These are phyloP conservation scores for Candolleomyces eurysporus DNA, from an alignment of 768 basidiomycete genomes.

Conservation along the genomic window DNA sequence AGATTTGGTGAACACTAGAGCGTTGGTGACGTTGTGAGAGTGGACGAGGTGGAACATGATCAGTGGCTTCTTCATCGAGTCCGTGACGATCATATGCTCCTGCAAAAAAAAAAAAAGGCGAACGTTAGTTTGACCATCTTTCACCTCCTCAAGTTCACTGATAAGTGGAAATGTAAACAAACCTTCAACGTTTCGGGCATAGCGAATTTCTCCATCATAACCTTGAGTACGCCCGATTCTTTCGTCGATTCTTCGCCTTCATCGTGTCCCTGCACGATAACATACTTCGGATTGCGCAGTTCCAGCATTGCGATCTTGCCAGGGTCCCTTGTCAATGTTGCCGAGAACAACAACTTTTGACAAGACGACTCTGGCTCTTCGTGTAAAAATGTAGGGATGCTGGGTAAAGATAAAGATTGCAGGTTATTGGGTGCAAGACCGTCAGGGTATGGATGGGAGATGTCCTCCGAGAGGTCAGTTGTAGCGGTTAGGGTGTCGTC, in stretches of 20 bases:
- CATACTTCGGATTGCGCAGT: constrained; percentile 80
- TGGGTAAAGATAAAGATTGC: constrained; percentile 37
- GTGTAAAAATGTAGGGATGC: constrained; percentile 47
- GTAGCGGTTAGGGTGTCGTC: neutral
- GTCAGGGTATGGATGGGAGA: constrained; percentile 37
- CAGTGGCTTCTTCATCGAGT: constrained; percentile 80
- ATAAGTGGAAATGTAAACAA: neutral
- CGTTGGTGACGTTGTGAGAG: constrained; percentile 55
- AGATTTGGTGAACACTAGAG: constrained; percentile 95
- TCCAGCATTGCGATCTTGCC: constrained; percentile 85
- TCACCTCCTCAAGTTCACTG: neutral
- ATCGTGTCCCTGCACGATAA: constrained; percentile 67
- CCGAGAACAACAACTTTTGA: constrained; percentile 95
- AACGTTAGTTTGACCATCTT: no score
- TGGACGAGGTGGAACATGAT: constrained; percentile 86
- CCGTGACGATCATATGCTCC: constrained; percentile 87
- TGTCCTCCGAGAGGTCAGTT: constrained; percentile 4
- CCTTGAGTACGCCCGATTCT: constrained; percentile 41
- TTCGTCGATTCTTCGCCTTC: constrained; percentile 21
- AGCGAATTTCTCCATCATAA: constrained; percentile 73
- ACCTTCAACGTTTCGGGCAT: constrained; percentile 81
- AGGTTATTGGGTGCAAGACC: constrained; percentile 63
- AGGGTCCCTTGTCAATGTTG: constrained; percentile 92
- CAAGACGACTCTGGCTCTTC: constrained; percentile 67
- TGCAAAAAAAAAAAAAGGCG: constrained; percentile 25